Percentiles rank a stretch among this genome's conserved stretches.
phyloP scores from a whole-genome alignment of 2,329 filamentous ascomycete species.

The Berkeleyomyces basicola region DNA sequence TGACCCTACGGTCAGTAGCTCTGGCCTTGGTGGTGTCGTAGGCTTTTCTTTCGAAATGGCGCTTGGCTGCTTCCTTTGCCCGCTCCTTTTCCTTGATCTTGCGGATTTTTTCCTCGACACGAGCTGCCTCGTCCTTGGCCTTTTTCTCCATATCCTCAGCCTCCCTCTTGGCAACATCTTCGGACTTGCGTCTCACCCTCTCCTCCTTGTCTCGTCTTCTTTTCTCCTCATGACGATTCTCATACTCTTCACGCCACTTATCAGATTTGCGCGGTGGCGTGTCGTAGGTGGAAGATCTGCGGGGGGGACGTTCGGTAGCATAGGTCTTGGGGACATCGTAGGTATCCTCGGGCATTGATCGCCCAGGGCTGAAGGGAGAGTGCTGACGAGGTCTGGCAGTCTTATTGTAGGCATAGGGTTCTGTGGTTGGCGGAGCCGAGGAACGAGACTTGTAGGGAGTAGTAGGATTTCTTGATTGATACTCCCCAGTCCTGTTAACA shows the following conservation, averaged over 20 bases:
- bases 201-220: constrained; percentile 21
- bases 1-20: not conserved
- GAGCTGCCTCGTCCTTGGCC: constrained; percentile 21
- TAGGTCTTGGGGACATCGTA: not conserved
- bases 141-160: constrained; percentile 25
- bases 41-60: not conserved
- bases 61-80: constrained; percentile 20
- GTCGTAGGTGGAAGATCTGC: constrained; percentile 1
- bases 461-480: constrained; percentile 22
- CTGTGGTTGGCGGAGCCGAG: not conserved
- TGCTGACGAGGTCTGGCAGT: not conserved
- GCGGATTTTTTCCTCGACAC: constrained; percentile 20
- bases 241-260: constrained; percentile 1
- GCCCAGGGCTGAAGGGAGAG: not conserved
- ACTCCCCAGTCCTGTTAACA: not conserved
- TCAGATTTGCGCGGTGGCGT: constrained; percentile 1
- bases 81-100: constrained; percentile 20
- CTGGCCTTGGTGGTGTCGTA: not conserved
- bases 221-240: constrained; percentile 16
- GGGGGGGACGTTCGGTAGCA: not conserved
- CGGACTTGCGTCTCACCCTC: constrained; percentile 20
- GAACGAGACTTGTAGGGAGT: constrained; percentile 16
- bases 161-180: constrained; percentile 20
- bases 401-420: not conserved
- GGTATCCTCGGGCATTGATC: not conserved